Base-by-base conservation (phyloP, 805 yeast species). In the Metschnikowia reukaufii region DNA sequence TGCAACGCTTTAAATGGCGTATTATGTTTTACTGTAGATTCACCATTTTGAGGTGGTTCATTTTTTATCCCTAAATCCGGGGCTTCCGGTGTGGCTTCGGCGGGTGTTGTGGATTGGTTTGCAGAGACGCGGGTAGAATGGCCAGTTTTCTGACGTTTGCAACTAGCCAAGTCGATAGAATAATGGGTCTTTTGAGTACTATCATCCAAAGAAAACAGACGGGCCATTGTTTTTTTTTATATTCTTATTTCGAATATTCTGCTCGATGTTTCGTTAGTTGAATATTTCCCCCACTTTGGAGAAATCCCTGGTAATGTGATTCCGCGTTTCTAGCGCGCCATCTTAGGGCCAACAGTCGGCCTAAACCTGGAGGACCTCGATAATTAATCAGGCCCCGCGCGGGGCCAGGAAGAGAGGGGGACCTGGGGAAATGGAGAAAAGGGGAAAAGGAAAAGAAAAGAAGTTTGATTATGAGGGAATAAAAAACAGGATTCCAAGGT, bases 181-280 rank as follows among this genome's bases (percentile, higher is more conserved):
- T 71, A 71, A 51, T 66, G 72, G 0, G 74, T 63, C 52, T 67
- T 64, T 42, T 65, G 73, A 19, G 48, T 32, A 30, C 50, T 54
- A 15, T 52, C 51, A 29, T 54, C 56, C 45, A 54, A 36, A 21
- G 47, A 44, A 21, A 45, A 25, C 23, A 32, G 38, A 13, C 32
- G 39, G 39, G 40, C 29, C 41, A 36, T 42, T 12, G 4, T 25
- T 16, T n/a, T 7, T 19, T 36, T 21, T 21, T 21, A 9, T 25
- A 9, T 4, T 25, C 29, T 25, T 25, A 25, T 25, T 25, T 25
- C 12, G n/a, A n/a, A n/a, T 25, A 9, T 25, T 25, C 12, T 25
- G 29, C 8, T 9, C 8, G 8, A 25, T 25, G 29, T 25, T 25
- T 9, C 29, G 12, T 25, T 9, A 25, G 29, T 9, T 9, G 12